A percentile compares a stretch with the other conserved stretches of the same genome.
phyloP scores from a whole-genome alignment of 768 basidiomycete genomes.

The Pulveroboletus sp. region DNA sequence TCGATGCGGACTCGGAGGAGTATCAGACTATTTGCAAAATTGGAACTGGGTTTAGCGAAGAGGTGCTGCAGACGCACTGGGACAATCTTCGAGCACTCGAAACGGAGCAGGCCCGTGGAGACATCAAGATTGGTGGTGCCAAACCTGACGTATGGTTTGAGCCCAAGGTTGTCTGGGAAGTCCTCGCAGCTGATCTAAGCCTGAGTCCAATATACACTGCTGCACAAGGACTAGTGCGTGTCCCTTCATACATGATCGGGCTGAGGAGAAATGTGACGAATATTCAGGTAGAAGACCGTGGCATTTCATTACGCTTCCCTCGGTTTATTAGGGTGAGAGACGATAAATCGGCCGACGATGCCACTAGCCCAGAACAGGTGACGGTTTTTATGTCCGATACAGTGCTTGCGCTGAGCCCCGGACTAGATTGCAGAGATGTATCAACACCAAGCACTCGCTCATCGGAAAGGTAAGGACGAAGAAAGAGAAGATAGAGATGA shows the following conservation, averaged over 20 bases:
- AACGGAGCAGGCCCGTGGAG: constrained; percentile 61
- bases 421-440: constrained; percentile 90
- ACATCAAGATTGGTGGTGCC: constrained; percentile 85
- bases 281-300: constrained; percentile 73
- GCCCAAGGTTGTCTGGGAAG: constrained; percentile 97
- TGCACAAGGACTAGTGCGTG: constrained; percentile 78
- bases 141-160: constrained; percentile 99
- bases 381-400: constrained; percentile 14
- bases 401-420: constrained; percentile 1
- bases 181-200: constrained; percentile 93
- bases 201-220: constrained; percentile 96
- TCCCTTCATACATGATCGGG: not conserved
- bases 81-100: constrained; percentile 79
- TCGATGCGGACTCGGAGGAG: constrained; percentile 89
- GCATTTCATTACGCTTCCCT: constrained; percentile 94
- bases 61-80: constrained; percentile 75
- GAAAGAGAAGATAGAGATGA: constrained; percentile 64
- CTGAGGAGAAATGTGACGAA: not conserved
- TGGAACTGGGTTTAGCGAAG: constrained; percentile 97
- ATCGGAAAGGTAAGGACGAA: constrained; percentile 63
- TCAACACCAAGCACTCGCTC: constrained; percentile 78
- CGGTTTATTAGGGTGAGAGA: constrained; percentile 90
- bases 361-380: constrained; percentile 90
- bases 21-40: constrained; percentile 99
- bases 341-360: constrained; percentile 89